phyloP scores from a whole-genome alignment of 1,284 basidiomycete genomes.

The Pseudozyma sp. region DNA sequence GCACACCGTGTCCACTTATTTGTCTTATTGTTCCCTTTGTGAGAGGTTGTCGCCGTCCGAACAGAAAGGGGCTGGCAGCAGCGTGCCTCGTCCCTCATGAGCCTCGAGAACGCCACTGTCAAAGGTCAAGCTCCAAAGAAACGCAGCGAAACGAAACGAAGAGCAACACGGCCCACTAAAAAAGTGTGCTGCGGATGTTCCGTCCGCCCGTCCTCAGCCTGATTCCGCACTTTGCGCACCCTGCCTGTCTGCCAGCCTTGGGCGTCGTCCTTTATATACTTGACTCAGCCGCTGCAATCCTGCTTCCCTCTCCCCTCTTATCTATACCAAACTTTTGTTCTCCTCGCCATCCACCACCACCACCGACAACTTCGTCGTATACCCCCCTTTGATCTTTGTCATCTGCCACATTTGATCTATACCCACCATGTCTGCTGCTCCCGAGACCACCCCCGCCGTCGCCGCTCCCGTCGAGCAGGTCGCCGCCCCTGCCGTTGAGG shows the following conservation, averaged over 20 bases:
- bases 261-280: constrained; percentile 35
- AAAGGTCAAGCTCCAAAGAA: constrained; percentile 5
- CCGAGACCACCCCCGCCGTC: constrained; percentile 37
- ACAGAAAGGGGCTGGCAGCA: constrained; percentile 4
- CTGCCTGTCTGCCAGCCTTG: constrained; percentile 14
- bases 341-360: constrained; percentile 1
- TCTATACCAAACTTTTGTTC: constrained; percentile 9
- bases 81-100: neutral
- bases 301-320: constrained; percentile 14
- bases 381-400: constrained; percentile 6
- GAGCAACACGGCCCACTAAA: neutral
- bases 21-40: neutral
- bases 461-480: constrained; percentile 41
- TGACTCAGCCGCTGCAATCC: constrained; percentile 13
- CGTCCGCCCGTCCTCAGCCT: neutral
- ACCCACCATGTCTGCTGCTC: constrained; percentile 51
- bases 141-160: constrained; percentile 10
- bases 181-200: constrained; percentile 9
- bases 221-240: constrained; percentile 1
- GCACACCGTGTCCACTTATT: neutral
- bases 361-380: constrained; percentile 11
- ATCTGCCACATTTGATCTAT: constrained; percentile 4
- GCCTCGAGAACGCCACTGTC: neutral
- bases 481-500: constrained; percentile 36
- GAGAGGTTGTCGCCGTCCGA: neutral